Percentiles rank a stretch among this genome's conserved stretches.
Evolutionary conservation across 2,329 filamentous ascomycete species (phyloP).

Genomic region (Diaporthe citri): DNA sequence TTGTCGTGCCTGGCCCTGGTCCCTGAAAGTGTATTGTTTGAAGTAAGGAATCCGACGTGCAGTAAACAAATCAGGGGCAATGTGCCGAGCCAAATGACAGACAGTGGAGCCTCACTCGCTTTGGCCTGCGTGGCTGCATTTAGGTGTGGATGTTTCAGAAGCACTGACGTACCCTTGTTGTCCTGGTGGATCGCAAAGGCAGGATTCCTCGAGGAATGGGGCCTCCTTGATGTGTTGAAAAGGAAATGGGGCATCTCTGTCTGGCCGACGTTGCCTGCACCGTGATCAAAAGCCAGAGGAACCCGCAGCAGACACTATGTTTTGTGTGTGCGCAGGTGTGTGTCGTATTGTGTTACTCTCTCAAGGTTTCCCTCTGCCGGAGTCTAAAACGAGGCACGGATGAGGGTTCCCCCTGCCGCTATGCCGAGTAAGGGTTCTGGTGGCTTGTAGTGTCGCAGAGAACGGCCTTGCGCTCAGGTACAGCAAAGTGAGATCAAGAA

Average conservation of each 20-base stretch:
- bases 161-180: slow-evolving; percentile 47
- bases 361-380: slow-evolving; percentile 19
- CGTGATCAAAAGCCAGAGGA: background rate
- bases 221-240: slow-evolving; percentile 35
- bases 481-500: background rate
- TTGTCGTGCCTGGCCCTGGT: slow-evolving; percentile 38
- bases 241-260: slow-evolving; percentile 48
- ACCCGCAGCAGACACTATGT: background rate
- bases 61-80: slow-evolving; percentile 43
- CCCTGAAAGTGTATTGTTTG: slow-evolving; percentile 35
- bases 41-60: slow-evolving; percentile 24
- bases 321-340: slow-evolving; percentile 1
- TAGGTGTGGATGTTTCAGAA: slow-evolving; percentile 39
- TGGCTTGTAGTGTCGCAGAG: background rate
- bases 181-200: slow-evolving; percentile 46
- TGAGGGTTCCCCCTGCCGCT: slow-evolving; percentile 16
- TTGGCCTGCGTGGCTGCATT: slow-evolving; percentile 34
- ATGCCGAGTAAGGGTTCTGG: slow-evolving; percentile 21
- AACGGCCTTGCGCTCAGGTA: slow-evolving; percentile 3
- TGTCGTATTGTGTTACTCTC: slow-evolving; percentile 4
- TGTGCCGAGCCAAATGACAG: slow-evolving; percentile 39
- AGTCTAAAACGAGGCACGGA: slow-evolving; percentile 4
- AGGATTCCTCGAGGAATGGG: slow-evolving; percentile 43
- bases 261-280: background rate
- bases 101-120: slow-evolving; percentile 37